Conservation (phyloP, 73 alveolate genomes). For the Paramecium primaurelia region DNA sequence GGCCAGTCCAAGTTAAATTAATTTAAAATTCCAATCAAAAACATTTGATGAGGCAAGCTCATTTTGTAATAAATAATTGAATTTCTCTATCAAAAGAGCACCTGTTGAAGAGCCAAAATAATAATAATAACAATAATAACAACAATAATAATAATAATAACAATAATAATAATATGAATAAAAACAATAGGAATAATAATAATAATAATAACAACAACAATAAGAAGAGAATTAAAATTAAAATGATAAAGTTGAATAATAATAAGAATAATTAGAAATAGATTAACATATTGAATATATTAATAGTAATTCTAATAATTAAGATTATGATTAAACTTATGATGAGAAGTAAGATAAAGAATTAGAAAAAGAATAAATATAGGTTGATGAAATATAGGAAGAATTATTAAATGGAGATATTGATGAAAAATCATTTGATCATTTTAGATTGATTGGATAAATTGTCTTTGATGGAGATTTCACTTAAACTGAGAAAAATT, state of each 20-base stretch:
- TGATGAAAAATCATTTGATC: conserved; percentile 1
- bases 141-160: background rate
- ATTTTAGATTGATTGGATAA: background rate
- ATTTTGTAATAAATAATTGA: background rate
- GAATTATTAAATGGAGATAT: background rate
- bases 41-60: conserved; percentile 15
- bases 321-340: background rate
- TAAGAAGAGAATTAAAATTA: background rate
- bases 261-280: background rate
- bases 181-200: background rate
- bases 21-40: background rate
- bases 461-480: background rate
- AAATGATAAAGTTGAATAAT: background rate
- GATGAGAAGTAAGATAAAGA: background rate
- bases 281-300: background rate
- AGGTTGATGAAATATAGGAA: background rate
- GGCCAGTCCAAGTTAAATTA: background rate
- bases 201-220: background rate
- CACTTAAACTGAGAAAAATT: background rate
- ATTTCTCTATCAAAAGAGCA: background rate
- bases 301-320: background rate
- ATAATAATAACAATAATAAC: background rate
- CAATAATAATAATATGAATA: background rate
- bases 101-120: background rate
- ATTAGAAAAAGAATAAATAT: background rate